phyloP scores from a whole-genome alignment of 1,284 basidiomycete genomes.

The Ustilago xerochloae region DNA sequence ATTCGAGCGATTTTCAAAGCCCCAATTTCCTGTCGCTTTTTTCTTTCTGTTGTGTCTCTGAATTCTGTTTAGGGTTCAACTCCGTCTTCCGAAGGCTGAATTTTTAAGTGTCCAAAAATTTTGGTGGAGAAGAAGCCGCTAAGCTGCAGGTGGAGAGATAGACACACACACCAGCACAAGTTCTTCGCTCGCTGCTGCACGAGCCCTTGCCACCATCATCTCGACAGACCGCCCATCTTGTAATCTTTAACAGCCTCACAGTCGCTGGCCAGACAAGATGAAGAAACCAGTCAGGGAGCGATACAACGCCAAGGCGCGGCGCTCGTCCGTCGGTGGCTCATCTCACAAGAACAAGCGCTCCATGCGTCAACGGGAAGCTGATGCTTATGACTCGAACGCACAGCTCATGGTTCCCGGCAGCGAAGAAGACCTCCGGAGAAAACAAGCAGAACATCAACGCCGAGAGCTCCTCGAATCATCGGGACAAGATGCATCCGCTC shows the following conservation, averaged over 20 bases:
- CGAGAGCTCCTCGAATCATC: slow-evolving; percentile 45
- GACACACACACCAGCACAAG: not conserved
- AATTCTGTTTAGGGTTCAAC: not conserved
- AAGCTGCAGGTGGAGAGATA: too few species aligned
- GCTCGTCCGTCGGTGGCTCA: slow-evolving; percentile 61
- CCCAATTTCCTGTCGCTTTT: not conserved
- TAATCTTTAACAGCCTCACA: not conserved
- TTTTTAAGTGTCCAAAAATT: not conserved
- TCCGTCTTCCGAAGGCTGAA: not conserved
- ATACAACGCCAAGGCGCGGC: slow-evolving; percentile 66
- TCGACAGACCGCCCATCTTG: not conserved
- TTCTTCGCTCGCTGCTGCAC: not conserved
- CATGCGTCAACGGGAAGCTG: slow-evolving; percentile 39
- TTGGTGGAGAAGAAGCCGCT: not conserved
- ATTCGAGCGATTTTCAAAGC: not conserved
- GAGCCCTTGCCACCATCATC: slow-evolving; percentile 1
- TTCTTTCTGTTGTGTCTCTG: not conserved
- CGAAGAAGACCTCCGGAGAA: slow-evolving; percentile 35
- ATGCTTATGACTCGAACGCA: slow-evolving; percentile 56
- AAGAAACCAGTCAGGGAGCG: slow-evolving; percentile 54
- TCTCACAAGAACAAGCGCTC: slow-evolving; percentile 64
- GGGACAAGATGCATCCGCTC: slow-evolving; percentile 47
- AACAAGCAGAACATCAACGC: slow-evolving; percentile 48
- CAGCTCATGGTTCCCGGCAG: slow-evolving; percentile 58
- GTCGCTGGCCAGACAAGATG: slow-evolving; percentile 15